Base-by-base conservation (phyloP, 768 basidiomycete genomes). In the Mycena sanguinolenta region DNA sequence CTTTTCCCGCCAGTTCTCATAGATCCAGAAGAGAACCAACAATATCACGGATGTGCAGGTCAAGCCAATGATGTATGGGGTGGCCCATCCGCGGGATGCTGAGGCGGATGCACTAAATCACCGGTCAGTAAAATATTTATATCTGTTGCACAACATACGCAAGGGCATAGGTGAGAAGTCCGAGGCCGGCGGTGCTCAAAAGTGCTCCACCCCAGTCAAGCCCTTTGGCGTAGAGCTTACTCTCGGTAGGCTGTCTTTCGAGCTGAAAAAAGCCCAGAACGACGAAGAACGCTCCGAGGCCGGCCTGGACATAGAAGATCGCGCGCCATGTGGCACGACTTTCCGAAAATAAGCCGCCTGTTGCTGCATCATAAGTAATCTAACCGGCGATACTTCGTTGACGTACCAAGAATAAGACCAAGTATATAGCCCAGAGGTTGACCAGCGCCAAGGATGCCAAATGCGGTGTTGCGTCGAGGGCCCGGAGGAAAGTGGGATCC, bases 201-300 rank as follows among this genome's bases (percentile, higher is more conserved):
- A 75, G n/a, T 1, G 78, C 78, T 17, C 79, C 79, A 10, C 77
- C 73, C 79, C 77, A 80, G 65, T 80, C 79, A 16, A 80, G 69
- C 12, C 79, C 79, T 65, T 77, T 79, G 44, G 53, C 67, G 59
- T 80, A 80, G 10, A 54, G 46, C 44, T 50, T 50, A 16, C 10
- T 44, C 61, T 21, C 72, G 70, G 13, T 14, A 21, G 39, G 25
- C 27, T 53, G 16, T 19, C 39, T 66, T 13, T 62, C 44, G 10
- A 66, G 34, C 2, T 23, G 9, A 1, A 66, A n/a, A 12, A 49
- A 59, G 1, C 65, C 65, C 23, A 66, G 34, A n/a, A 50, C 17
- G 4, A 66, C 58, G 36, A 66, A 66, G 16, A 59, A 39, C 2
- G 19, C 42, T 2, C 44, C 65, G 14, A 66, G 21, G 7, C 44